A percentile compares a stretch with the other conserved stretches of the same genome.
phyloP scores from a whole-genome alignment of 2,329 filamentous ascomycete species.

The Cercospora berteroae region DNA sequence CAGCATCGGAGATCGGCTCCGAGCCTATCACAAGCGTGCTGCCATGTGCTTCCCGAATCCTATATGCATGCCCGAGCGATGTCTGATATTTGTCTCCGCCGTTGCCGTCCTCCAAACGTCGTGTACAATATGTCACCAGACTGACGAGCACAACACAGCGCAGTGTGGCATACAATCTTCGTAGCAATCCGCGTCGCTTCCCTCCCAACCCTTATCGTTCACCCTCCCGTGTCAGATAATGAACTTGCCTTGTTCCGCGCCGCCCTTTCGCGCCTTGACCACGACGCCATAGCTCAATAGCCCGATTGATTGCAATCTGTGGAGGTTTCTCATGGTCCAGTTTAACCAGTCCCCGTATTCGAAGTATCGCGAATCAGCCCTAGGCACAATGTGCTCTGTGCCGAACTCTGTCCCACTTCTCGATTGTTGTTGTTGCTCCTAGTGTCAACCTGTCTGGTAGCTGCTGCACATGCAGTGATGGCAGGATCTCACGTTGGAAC shows the following conservation, averaged over 20 bases:
- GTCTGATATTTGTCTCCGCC: not conserved
- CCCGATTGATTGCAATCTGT: not conserved
- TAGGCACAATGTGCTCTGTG: not conserved
- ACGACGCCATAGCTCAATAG: not conserved
- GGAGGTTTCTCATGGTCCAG: not conserved
- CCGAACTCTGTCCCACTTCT: not conserved
- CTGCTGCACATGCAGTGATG: slow-evolving; percentile 14
- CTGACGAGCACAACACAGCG: not conserved
- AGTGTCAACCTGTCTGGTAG: not conserved
- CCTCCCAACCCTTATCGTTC: not conserved
- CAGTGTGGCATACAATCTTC: not conserved
- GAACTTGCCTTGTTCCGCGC: not conserved
- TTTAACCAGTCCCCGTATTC: not conserved
- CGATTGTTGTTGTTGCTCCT: not conserved
- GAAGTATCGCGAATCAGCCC: not conserved
- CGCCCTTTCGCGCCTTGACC: not conserved
- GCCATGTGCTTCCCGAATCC: not conserved
- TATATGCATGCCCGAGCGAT: not conserved
- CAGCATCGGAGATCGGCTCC: not conserved
- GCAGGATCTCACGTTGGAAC: slow-evolving; percentile 33
- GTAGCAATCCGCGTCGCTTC: not conserved
- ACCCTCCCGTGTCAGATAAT: not conserved
- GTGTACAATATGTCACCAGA: not conserved
- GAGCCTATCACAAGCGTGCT: not conserved
- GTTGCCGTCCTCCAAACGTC: not conserved